A percentile compares a stretch with the other conserved stretches of the same genome.
These are phyloP conservation scores for Hypoxylon sp. DNA, from an alignment of 2,329 filamentous ascomycete species.

Conservation along the genomic window DNA sequence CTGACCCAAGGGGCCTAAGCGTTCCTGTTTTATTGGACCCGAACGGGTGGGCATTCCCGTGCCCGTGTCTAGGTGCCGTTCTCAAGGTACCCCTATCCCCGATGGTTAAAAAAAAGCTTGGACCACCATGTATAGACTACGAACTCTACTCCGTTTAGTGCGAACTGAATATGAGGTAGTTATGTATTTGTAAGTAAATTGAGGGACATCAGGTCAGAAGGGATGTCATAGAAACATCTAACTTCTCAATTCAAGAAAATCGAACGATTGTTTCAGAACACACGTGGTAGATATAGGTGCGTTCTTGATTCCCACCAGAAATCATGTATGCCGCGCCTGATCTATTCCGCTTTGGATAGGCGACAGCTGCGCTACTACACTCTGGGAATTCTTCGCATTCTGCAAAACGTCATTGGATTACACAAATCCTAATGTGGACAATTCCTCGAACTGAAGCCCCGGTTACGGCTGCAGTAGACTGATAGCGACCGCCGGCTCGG, in stretches of 20 bases:
- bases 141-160: neutral
- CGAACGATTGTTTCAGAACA: constrained; percentile 6
- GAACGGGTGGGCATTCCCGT: constrained; percentile 30
- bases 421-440: constrained; percentile 4
- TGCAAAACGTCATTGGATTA: constrained; percentile 19
- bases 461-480: constrained; percentile 17
- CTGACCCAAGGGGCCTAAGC: constrained; percentile 19
- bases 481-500: constrained; percentile 29
- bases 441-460: constrained; percentile 7
- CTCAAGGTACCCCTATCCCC: neutral
- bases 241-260: constrained; percentile 2
- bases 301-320: constrained; percentile 1
- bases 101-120: constrained; percentile 6
- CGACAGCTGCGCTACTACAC: constrained; percentile 21
- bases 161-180: neutral
- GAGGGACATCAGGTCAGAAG: neutral
- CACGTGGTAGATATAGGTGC: neutral
- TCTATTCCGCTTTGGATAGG: constrained; percentile 25
- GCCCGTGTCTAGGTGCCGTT: constrained; percentile 8
- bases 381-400: constrained; percentile 11
- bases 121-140: constrained; percentile 10
- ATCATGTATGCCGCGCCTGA: constrained; percentile 21
- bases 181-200: neutral
- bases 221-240: constrained; percentile 2
- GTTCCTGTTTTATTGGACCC: constrained; percentile 32